A percentile compares a stretch with the other conserved stretches of the same genome.
Evolutionary conservation across 73 alveolate genomes (phyloP).

Genomic region (Urostyla sp.): DNA sequence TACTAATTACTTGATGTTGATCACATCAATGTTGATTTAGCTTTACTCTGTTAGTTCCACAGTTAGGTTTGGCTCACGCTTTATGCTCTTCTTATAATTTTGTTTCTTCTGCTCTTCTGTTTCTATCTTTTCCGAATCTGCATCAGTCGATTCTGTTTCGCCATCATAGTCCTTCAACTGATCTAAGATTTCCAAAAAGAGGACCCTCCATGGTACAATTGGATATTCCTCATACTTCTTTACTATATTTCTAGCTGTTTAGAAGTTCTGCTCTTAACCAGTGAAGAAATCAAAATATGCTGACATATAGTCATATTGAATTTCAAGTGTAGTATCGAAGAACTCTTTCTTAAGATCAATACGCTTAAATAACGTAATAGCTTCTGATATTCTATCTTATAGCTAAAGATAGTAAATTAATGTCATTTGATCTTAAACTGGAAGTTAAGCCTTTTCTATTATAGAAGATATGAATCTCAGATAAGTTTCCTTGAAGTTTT

Average conservation of each 20-base stretch:
- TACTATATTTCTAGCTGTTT: slow-evolving; percentile 78
- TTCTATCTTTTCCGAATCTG: slow-evolving; percentile 56
- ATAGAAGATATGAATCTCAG: not conserved
- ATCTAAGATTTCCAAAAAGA: slow-evolving; percentile 83
- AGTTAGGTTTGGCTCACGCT: slow-evolving; percentile 66
- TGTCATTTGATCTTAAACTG: not conserved
- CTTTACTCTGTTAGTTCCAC: slow-evolving; percentile 64
- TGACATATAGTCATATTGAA: slow-evolving; percentile 77
- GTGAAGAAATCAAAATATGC: slow-evolving; percentile 87
- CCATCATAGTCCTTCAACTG: slow-evolving; percentile 80
- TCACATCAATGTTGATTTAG: slow-evolving; percentile 50
- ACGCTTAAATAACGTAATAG: slow-evolving; percentile 14
- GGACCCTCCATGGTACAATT: slow-evolving; percentile 85
- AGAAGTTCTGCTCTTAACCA: slow-evolving; percentile 64
- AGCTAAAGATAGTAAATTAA: slow-evolving; percentile 34
- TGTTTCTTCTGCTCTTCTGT: slow-evolving; percentile 61
- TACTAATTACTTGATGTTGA: slow-evolving; percentile 62
- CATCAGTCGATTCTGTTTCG: slow-evolving; percentile 63
- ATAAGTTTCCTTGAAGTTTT: slow-evolving; percentile 41
- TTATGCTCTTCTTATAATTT: slow-evolving; percentile 64
- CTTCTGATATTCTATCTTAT: slow-evolving; percentile 59
- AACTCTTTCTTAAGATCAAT: slow-evolving; percentile 1
- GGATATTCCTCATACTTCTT: slow-evolving; percentile 86
- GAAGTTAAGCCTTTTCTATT: not conserved
- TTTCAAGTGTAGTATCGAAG: slow-evolving; percentile 50